Evolutionary conservation across 108 stramenopile species (phyloP), one percentile per base, ranked within the genome.

Genomic region (Skeletonema potamos): DNA sequence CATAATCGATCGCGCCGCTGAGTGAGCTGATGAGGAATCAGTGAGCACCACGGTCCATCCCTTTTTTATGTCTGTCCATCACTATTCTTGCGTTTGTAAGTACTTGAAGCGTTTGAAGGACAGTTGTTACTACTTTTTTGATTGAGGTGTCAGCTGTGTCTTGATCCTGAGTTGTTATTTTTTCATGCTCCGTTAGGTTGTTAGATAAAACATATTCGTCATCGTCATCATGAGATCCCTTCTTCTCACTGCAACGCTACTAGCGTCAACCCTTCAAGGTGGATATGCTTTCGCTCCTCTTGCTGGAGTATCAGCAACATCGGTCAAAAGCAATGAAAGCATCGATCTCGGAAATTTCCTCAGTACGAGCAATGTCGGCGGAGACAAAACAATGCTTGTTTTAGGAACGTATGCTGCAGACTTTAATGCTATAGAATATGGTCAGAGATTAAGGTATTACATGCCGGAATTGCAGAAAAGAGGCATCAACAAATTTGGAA

Each of bases 351-450:
- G 64, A 2, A 60, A 62, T 13, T 82, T 77, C 56, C 71, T 73
- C 32, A 55, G 18, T 8, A 33, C 63, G 0, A 22, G 63, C 20
- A 48, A 32, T 26, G 37, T 0, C 29, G 46, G 60, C 0, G 51
- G 58, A 1, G 66, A 73, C 27, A 77, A 73, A 59, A 72, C 74
- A 24, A 75, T 85, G 78, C 33, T 91, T 2, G 64, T 90, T 10
- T 62, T 89, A 6, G 86, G 84, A 27, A 90, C 92, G 6, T 90
- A 96, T 68, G 92, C 95, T 12, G 89, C 95, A 8, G 95, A 96
- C 59, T 96, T 96, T 60, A 96, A 96, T 70, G 91, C 91, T 3
- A 91, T 96, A 58, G 95, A 96, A 86, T 96, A 96, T 71, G 88
- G 78, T 13, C 94, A 95, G 51, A 79, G 91, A 44, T 80, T 95